A percentile compares a stretch with the other conserved stretches of the same genome.
Conservation (phyloP, 2,329 filamentous ascomycete species). For the Cladophialophora yegresii region DNA sequence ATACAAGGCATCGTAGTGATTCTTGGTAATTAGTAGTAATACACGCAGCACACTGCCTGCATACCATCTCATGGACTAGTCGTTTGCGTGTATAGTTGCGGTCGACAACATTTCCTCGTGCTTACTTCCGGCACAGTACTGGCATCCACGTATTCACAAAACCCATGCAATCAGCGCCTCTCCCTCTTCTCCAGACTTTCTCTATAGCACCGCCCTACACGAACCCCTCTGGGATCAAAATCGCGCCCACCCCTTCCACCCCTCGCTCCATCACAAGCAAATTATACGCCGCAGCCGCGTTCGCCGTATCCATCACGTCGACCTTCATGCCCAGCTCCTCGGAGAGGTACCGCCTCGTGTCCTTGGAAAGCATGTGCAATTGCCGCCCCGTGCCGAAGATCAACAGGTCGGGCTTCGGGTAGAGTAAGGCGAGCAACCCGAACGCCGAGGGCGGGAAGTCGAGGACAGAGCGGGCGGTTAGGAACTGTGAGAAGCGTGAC, state of each 20-base stretch:
- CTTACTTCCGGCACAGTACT: neutral
- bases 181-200: neutral
- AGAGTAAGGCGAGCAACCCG: conserved; percentile 32
- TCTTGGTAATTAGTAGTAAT: neutral
- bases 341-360: conserved; percentile 71
- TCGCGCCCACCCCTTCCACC: conserved; percentile 60
- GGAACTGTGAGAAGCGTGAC: conserved; percentile 11
- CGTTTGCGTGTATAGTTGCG: neutral
- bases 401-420: conserved; percentile 66
- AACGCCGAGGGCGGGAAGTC: conserved; percentile 26
- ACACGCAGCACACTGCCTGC: neutral
- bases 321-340: conserved; percentile 71
- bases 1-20: neutral
- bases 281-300: conserved; percentile 94
- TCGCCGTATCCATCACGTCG: conserved; percentile 87
- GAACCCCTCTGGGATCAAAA: conserved; percentile 31
- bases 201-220: conserved; percentile 11
- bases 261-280: conserved; percentile 91
- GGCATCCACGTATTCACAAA: too few species aligned
- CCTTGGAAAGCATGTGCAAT: conserved; percentile 74
- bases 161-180: neutral
- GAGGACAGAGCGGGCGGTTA: conserved; percentile 22
- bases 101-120: neutral
- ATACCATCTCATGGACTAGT: neutral
- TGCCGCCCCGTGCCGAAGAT: conserved; percentile 81